Conservation (phyloP, 2,329 filamentous ascomycete species). For the Sporothrix pallida region DNA sequence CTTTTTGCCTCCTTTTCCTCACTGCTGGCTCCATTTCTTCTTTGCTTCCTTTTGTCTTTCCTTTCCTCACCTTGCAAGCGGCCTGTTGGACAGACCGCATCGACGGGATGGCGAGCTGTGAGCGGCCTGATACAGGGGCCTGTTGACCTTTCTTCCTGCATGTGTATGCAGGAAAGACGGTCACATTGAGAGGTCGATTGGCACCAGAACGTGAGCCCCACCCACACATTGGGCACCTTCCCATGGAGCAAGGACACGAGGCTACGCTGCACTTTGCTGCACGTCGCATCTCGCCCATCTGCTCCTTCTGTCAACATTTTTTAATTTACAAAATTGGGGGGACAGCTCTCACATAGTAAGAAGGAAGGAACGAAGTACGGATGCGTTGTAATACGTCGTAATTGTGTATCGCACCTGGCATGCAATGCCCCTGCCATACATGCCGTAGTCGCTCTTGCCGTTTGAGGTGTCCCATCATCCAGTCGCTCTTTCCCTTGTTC, state of each 20-base stretch:
- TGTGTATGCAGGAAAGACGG: not conserved
- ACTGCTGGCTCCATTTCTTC: not conserved
- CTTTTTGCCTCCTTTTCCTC: not conserved
- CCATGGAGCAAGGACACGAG: conserved; percentile 12
- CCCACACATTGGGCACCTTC: conserved; percentile 1
- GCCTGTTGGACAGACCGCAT: not conserved
- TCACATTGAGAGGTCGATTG: not conserved
- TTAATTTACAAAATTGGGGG: not conserved
- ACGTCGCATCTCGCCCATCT: conserved; percentile 6
- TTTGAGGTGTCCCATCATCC: not conserved
- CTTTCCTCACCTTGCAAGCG: not conserved
- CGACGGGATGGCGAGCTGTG: not conserved
- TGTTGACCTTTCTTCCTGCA: too few relatives aligned
- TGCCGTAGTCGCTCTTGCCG: conserved; percentile 8
- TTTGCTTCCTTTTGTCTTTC: not conserved
- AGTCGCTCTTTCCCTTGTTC: not conserved
- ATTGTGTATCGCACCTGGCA: not conserved
- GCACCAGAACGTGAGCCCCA: not conserved
- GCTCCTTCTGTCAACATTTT: not conserved
- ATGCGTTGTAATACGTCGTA: not conserved
- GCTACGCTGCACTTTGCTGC: conserved; percentile 18
- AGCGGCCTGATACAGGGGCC: conserved; percentile 20
- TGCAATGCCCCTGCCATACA: conserved; percentile 7
- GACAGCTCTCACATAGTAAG: too few relatives aligned
- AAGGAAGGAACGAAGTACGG: not conserved